These are phyloP conservation scores for Ensete ventricosum DNA, from an alignment of 176 grass and related monocot species.

Conservation along the genomic window DNA sequence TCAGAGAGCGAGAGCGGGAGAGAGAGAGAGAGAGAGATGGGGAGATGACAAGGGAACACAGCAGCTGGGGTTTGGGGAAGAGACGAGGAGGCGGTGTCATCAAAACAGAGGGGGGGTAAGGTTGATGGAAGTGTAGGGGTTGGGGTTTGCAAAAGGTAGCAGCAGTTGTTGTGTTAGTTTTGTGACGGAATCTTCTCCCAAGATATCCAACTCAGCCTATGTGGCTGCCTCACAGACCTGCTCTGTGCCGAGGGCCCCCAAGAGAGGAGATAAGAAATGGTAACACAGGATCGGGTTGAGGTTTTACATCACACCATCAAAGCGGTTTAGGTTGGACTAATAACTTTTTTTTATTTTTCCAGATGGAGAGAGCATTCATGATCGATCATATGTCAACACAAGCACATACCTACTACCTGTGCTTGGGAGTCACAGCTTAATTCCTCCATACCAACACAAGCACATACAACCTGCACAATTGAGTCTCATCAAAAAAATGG, in stretches of 20 bases:
- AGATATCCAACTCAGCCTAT: too few relatives aligned
- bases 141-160: not conserved
- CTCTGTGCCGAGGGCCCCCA: not conserved
- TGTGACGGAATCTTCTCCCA: too few relatives aligned
- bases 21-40: not conserved
- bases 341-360: not conserved
- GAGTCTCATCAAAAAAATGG: too few relatives aligned
- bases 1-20: too few relatives aligned
- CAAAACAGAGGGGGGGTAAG: not conserved
- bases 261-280: too few relatives aligned
- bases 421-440: too few relatives aligned
- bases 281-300: too few relatives aligned
- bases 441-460: too few relatives aligned
- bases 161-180: not conserved
- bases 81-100: not conserved
- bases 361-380: not conserved
- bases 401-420: not conserved
- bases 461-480: too few relatives aligned
- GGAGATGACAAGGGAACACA: not conserved
- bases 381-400: not conserved
- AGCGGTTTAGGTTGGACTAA: not conserved
- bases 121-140: not conserved
- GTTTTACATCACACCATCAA: not conserved
- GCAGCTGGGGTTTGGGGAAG: not conserved
- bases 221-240: not conserved